phyloP scores from a whole-genome alignment of 2,329 filamentous ascomycete genomes.

The Pyrenochaeta sp. region DNA sequence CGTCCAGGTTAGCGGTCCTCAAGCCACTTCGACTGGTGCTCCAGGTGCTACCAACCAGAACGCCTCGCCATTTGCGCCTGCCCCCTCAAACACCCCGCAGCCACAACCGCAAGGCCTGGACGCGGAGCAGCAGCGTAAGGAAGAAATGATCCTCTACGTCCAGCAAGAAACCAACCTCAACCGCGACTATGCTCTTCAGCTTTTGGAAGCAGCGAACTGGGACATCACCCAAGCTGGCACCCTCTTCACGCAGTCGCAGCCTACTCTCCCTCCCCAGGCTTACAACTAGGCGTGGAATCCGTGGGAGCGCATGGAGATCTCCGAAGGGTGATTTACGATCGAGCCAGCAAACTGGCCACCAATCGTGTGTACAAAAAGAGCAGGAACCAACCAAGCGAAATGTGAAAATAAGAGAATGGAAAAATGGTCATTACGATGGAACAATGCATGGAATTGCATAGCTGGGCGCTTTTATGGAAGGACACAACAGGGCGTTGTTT shows the following conservation, averaged over 20 bases:
- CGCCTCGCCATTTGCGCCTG: conserved; percentile 8
- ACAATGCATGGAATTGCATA: conserved; percentile 1
- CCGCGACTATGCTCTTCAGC: conserved; percentile 78
- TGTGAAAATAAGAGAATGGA: background rate
- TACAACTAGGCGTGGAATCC: conserved; percentile 37
- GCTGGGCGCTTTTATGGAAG: too few species aligned
- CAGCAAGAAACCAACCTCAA: conserved; percentile 83
- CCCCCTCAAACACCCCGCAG: conserved; percentile 8
- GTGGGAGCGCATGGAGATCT: conserved; percentile 2
- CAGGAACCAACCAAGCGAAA: background rate
- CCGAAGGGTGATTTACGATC: background rate
- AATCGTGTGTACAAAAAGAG: too few species aligned
- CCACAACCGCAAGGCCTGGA: conserved; percentile 21
- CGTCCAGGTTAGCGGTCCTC: conserved; percentile 75
- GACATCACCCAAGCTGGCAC: conserved; percentile 76
- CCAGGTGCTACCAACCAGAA: conserved; percentile 60
- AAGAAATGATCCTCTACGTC: conserved; percentile 74
- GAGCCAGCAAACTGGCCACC: background rate
- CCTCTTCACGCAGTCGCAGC: conserved; percentile 79
- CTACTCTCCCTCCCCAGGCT: conserved; percentile 52
- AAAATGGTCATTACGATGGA: background rate
- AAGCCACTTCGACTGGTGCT: too few species aligned
- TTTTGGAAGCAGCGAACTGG: conserved; percentile 80
- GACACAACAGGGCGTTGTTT: too few species aligned
- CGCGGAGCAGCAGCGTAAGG: conserved; percentile 56